Conservation (phyloP, 306 rosid species). For the Gynostemma pentaphyllum region DNA sequence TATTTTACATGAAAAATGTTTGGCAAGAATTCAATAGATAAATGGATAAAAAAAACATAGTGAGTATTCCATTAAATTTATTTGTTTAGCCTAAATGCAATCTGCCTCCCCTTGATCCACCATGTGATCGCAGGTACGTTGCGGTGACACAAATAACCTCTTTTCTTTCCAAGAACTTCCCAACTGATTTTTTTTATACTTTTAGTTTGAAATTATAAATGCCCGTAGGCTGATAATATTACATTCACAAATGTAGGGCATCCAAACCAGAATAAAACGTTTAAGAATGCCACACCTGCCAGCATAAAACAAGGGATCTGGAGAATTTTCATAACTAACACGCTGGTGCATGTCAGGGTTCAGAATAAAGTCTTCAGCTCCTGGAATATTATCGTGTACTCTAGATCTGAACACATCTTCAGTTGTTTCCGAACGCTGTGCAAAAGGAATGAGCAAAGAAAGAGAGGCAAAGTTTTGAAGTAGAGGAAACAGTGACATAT, state of each 20-base stretch:
- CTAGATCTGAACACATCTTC: background rate
- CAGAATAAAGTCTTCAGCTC: background rate
- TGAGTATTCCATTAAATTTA: background rate
- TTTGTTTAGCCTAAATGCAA: background rate
- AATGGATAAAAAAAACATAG: background rate
- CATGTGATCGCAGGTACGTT: background rate
- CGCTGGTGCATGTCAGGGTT: background rate
- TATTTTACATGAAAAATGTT: background rate
- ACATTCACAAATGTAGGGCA: background rate
- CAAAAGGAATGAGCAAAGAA: background rate
- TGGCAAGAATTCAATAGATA: background rate
- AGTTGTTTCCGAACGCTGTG: constrained; percentile 6
- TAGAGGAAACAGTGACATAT: no score
- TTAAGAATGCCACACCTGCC: constrained; percentile 27
- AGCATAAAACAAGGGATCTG: constrained; percentile 13
- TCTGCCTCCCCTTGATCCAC: background rate
- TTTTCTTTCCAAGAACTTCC: no score
- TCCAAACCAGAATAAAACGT: background rate
- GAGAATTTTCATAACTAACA: constrained; percentile 18
- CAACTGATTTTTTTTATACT: no score
- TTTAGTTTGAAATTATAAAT: no score
- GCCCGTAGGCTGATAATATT: background rate
- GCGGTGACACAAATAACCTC: no score
- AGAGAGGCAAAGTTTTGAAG: background rate
- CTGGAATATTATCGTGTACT: background rate